phyloP scores from a whole-genome alignment of 345 rosid species.

The Fremontodendron californicum region DNA sequence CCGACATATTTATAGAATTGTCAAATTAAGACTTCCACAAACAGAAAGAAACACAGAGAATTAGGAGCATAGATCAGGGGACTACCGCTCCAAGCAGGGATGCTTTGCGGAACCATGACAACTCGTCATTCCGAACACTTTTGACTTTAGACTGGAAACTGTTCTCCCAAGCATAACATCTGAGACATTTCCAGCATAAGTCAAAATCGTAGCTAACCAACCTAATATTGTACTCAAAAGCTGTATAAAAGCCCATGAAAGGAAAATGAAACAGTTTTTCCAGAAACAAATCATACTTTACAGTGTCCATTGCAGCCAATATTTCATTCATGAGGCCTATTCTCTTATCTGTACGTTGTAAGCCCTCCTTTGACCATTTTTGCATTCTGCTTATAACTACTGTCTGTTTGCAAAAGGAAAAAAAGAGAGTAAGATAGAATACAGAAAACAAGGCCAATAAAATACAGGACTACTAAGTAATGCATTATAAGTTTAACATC shows the following conservation, averaged over 20 bases:
- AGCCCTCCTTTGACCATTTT: slow-evolving; percentile 85
- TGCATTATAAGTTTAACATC: too few relatives aligned
- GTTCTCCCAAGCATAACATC: slow-evolving; percentile 98
- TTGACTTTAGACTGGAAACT: slow-evolving; percentile 92
- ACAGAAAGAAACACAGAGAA: background rate
- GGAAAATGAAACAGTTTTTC: background rate
- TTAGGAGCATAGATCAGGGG: slow-evolving; percentile 16
- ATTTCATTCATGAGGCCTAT: slow-evolving; percentile 97
- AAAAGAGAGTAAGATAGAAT: background rate
- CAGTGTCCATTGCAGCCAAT: slow-evolving; percentile 98
- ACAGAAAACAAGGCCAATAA: background rate
- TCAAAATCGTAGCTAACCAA: background rate
- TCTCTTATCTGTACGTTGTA: slow-evolving; percentile 96
- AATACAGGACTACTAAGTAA: background rate
- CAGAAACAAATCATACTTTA: slow-evolving; percentile 59
- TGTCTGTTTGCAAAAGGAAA: slow-evolving; percentile 50
- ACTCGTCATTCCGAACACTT: slow-evolving; percentile 70
- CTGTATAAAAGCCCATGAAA: background rate
- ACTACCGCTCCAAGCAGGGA: slow-evolving; percentile 88
- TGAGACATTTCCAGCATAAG: slow-evolving; percentile 28
- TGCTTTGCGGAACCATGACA: slow-evolving; percentile 96
- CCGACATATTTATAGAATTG: background rate
- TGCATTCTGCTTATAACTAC: slow-evolving; percentile 85
- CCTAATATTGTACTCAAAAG: background rate
- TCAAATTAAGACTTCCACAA: background rate